Evolutionary conservation across 2,329 filamentous ascomycete genomes (phyloP), one percentile per base, ranked within the genome.

Genomic region (Cadophora gregata): DNA sequence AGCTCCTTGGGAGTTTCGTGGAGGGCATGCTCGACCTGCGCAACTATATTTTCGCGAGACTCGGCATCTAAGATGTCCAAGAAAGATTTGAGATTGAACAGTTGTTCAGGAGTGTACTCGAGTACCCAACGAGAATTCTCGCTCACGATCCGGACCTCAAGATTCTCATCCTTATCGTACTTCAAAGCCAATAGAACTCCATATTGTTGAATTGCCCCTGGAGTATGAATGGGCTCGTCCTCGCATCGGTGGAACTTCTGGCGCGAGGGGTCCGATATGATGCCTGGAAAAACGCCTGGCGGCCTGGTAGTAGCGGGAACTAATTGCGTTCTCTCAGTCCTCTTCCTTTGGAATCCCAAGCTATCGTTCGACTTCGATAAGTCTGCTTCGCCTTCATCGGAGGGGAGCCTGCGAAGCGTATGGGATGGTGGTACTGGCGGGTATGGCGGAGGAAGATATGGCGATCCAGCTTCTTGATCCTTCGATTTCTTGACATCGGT

Each of bases 211-310:
- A 75, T 62, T 4, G 71, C 69, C 55, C 73, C 72, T 56, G 73
- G 71, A n/a, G 65, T 74, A 36, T 71, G 72, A 21, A 75, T 75
- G 5, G 71, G 72, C 59, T 75, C 73, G 55, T 75, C 72, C 58
- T 75, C 73, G 48, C 72, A 75, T n/a, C 66, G 66, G 55, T 56
- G 60, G 29, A 68, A 68, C 3, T 56, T 62, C n/a, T 62, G 66
- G 29, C 47, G 59, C 10, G 33, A 51, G 14, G 59, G 25, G 24
- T 70, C 64, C 21, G 63, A 59, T 4, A 65, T 59, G 29, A 59
- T 59, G 4, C 69, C 68, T 0, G 67, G 51, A 1, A 68, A 48
- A 24, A 72, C 66, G 25, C 66, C 62, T 27, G 72, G 73, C 19
- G 70, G 62, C 3, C 71, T 69, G 8, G 63, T 56, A 10, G 48